phyloP scores from a whole-genome alignment of 2,329 filamentous ascomycete genomes.

The Epichloe gansuensis region DNA sequence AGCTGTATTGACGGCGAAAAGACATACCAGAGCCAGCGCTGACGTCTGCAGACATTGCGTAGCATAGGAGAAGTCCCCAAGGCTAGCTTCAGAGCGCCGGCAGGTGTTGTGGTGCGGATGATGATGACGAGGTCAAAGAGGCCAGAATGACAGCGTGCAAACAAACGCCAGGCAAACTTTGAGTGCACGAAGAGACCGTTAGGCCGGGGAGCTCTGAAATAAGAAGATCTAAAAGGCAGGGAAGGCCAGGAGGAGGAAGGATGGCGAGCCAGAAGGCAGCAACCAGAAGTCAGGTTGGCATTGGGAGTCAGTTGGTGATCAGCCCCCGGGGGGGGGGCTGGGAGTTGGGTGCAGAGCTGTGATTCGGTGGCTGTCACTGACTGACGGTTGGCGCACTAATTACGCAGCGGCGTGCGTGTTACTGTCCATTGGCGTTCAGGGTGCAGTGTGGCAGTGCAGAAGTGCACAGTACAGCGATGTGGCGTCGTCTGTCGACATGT shows the following conservation, averaged over 20 bases:
- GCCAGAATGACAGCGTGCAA: too few species aligned
- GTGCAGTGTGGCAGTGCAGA: neutral
- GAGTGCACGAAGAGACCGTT: too few species aligned
- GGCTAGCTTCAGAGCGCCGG: neutral
- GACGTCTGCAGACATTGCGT: slow-evolving; percentile 14
- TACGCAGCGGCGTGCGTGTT: neutral
- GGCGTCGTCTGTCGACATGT: neutral
- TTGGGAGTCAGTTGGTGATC: neutral
- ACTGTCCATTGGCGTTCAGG: neutral
- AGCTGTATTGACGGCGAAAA: neutral
- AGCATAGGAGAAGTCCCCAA: slow-evolving; percentile 2
- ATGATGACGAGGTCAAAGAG: neutral
- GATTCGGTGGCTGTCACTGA: slow-evolving; percentile 7
- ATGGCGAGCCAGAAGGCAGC: neutral
- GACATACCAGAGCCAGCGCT: slow-evolving; percentile 13
- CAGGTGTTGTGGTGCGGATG: neutral
- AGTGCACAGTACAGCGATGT: neutral
- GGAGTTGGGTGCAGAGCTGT: slow-evolving; percentile 4
- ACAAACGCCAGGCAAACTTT: too few species aligned
- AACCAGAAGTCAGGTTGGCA: neutral
- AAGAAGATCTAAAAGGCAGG: neutral
- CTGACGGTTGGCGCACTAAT: neutral
- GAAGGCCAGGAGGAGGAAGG: neutral
- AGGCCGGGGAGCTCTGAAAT: too few species aligned
- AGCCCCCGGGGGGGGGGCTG: neutral